phyloP scores from a whole-genome alignment of 2,329 filamentous ascomycete genomes.

The Trichophyton simii region DNA sequence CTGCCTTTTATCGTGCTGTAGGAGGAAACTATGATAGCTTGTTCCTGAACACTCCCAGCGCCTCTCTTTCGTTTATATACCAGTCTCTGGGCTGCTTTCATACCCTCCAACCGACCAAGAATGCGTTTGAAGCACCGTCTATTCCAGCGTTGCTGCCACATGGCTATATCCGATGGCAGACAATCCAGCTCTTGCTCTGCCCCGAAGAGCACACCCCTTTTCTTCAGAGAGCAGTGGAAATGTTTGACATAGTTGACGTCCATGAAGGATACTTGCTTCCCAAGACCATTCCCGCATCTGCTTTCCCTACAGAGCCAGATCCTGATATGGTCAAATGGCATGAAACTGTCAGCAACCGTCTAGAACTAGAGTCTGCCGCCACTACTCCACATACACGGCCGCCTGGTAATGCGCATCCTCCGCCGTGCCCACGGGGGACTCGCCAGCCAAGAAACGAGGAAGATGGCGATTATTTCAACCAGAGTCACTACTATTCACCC shows the following conservation, averaged over 20 bases:
- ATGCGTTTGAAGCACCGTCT: slow-evolving; percentile 59
- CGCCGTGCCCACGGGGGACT: not conserved
- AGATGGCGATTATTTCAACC: not conserved
- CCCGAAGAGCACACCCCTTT: slow-evolving; percentile 81
- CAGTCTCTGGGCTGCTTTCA: slow-evolving; percentile 84
- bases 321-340: slow-evolving; percentile 79
- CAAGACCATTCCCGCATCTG: slow-evolving; percentile 52
- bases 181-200: slow-evolving; percentile 73
- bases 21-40: slow-evolving; percentile 67
- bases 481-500: not conserved
- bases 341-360: slow-evolving; percentile 56
- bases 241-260: slow-evolving; percentile 65
- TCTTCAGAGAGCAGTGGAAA: slow-evolving; percentile 63
- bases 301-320: slow-evolving; percentile 62
- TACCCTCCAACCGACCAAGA: slow-evolving; percentile 58
- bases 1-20: slow-evolving; percentile 62
- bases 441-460: not conserved
- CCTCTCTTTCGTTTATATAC: slow-evolving; percentile 82
- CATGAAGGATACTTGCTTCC: slow-evolving; percentile 48
- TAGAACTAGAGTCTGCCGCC: slow-evolving; percentile 47
- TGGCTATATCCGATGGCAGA: slow-evolving; percentile 90
- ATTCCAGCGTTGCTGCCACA: slow-evolving; percentile 70
- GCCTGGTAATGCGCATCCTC: not conserved
- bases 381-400: not conserved
- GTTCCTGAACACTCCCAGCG: slow-evolving; percentile 61